Conservation (phyloP, 139 green algal species). For the Tetraselmis chui region DNA sequence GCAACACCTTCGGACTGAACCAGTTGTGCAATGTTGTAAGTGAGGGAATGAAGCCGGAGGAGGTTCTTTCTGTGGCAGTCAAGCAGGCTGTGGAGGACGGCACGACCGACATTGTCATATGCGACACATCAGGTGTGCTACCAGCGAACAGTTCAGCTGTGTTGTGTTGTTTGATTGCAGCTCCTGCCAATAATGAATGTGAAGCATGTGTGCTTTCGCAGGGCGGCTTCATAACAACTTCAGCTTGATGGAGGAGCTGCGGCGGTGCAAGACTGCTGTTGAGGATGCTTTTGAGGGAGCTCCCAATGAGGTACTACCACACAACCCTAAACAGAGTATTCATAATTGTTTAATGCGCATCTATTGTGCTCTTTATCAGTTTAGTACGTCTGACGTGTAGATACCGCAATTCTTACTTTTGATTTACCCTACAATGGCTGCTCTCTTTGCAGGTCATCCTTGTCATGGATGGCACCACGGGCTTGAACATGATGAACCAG, state of each 20-base stretch:
- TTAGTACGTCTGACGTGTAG: no score
- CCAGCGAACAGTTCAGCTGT: no score
- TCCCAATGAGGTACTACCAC: neutral
- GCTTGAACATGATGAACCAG: constrained; percentile 91
- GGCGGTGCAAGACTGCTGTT: constrained; percentile 13
- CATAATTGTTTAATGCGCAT: no score
- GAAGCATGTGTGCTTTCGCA: neutral
- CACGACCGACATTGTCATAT: constrained; percentile 73
- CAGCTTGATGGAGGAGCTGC: constrained; percentile 86
- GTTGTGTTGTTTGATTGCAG: no score
- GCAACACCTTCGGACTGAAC: neutral
- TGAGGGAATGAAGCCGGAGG: constrained; percentile 21
- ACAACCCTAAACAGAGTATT: no score
- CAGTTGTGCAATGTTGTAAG: constrained; percentile 23
- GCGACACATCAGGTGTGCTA: constrained; percentile 77
- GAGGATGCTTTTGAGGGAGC: neutral
- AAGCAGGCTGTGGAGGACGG: neutral
- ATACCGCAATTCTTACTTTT: no score
- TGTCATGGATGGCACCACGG: constrained; percentile 96
- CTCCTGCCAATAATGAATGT: no score
- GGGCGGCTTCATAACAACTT: constrained; percentile 90
- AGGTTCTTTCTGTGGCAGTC: neutral
- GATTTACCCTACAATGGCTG: no score
- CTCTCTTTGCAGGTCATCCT: constrained; percentile 74
- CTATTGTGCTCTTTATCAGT: no score